phyloP scores from a whole-genome alignment of 2,329 filamentous ascomycete genomes.

The Amauroascus niger region DNA sequence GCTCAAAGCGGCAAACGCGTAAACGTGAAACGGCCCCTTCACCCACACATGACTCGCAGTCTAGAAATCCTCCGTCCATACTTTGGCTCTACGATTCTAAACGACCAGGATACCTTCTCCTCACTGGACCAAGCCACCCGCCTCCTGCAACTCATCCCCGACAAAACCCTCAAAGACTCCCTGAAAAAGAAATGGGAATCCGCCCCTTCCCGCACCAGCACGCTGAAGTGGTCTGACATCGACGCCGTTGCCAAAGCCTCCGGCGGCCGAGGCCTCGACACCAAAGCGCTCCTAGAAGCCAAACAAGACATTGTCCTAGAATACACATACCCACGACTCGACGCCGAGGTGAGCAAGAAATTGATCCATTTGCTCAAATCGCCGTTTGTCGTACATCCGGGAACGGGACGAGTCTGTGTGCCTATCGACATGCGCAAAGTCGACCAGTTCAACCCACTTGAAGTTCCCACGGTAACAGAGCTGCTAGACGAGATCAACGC shows the following conservation, averaged over 20 bases:
- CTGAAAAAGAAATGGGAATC: conserved; percentile 87
- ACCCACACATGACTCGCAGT: conserved; percentile 80
- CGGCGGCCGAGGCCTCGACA: conserved; percentile 58
- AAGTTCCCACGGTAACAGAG: conserved; percentile 78
- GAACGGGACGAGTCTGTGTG: conserved; percentile 88
- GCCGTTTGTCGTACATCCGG: conserved; percentile 91
- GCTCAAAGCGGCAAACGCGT: conserved; percentile 79
- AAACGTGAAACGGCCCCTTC: conserved; percentile 71
- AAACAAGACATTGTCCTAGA: conserved; percentile 95
- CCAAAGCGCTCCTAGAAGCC: conserved; percentile 65
- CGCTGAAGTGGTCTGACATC: conserved; percentile 89
- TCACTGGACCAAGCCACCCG: conserved; percentile 60
- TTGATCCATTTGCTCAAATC: conserved; percentile 96
- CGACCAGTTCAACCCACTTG: conserved; percentile 76
- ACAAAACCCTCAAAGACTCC: conserved; percentile 64
- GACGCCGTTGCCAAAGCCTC: conserved; percentile 72
- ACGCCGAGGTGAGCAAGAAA: conserved; percentile 96
- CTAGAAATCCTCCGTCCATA: conserved; percentile 73
- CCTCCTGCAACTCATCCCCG: conserved; percentile 75
- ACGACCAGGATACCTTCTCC: conserved; percentile 77
- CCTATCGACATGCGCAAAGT: conserved; percentile 70
- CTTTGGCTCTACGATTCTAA: conserved; percentile 74
- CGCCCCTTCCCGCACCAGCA: conserved; percentile 63
- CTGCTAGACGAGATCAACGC: conserved; percentile 77
- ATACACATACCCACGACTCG: conserved; percentile 93